Percentiles rank a stretch among this genome's conserved stretches.
Conservation (phyloP, 345 rosid species). For the Tarenaya hassleriana region DNA sequence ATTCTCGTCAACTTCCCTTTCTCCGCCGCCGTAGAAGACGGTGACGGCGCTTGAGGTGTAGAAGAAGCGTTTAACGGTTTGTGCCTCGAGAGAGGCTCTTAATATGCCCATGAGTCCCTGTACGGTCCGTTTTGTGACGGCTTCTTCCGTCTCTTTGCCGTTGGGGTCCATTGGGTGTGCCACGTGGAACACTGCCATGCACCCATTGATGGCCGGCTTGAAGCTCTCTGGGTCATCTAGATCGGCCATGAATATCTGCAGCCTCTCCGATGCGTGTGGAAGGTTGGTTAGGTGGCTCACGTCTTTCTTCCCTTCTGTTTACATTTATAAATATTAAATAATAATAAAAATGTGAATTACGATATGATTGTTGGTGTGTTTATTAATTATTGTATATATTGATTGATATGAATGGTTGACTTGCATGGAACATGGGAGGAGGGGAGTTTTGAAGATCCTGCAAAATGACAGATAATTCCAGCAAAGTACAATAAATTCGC, state of each 20-base stretch:
- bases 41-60: slow-evolving; percentile 53
- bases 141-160: slow-evolving; percentile 39
- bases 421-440: slow-evolving; percentile 28
- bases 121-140: slow-evolving; percentile 38
- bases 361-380: slow-evolving; percentile 3
- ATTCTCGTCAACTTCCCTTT: slow-evolving; percentile 30
- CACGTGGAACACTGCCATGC: slow-evolving; percentile 52
- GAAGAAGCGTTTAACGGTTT: slow-evolving; percentile 50
- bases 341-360: background rate
- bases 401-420: slow-evolving; percentile 20
- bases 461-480: slow-evolving; percentile 33
- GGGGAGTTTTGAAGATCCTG: slow-evolving; percentile 24
- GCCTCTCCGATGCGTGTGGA: slow-evolving; percentile 48
- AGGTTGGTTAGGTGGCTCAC: slow-evolving; percentile 47
- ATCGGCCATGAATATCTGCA: slow-evolving; percentile 46
- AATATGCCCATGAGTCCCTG: slow-evolving; percentile 48
- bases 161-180: slow-evolving; percentile 43
- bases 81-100: slow-evolving; percentile 41
- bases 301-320: slow-evolving; percentile 44
- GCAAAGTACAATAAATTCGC: slow-evolving; percentile 33
- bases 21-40: slow-evolving; percentile 20
- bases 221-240: slow-evolving; percentile 44
- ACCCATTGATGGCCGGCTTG: slow-evolving; percentile 47
- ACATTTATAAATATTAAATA: background rate
- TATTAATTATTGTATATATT: slow-evolving; percentile 13